phyloP scores from a whole-genome alignment of 1,284 basidiomycete genomes.

The Puccinia sorghi region DNA sequence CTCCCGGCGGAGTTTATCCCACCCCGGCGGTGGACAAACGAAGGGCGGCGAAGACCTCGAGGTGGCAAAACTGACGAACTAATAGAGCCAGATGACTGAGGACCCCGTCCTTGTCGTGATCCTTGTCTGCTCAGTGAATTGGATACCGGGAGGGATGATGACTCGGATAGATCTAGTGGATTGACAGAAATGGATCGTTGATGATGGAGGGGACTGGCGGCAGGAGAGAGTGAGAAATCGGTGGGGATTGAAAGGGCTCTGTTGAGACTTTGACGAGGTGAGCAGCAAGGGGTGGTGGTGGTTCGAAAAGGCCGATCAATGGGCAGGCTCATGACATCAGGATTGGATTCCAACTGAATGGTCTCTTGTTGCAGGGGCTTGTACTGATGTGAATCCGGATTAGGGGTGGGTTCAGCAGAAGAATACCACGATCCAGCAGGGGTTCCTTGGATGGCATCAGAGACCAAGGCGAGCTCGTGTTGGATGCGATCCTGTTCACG shows the following conservation, averaged over 20 bases:
- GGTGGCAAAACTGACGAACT: background rate
- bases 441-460: slow-evolving; percentile 57
- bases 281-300: slow-evolving; percentile 38
- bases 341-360: slow-evolving; percentile 4
- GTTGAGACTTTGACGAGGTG: slow-evolving; percentile 31
- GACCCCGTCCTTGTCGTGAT: slow-evolving; percentile 29
- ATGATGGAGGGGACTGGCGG: slow-evolving; percentile 23
- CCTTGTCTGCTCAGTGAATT: slow-evolving; percentile 28
- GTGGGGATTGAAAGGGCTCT: slow-evolving; percentile 43
- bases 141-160: slow-evolving; percentile 19
- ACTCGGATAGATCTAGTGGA: slow-evolving; percentile 26
- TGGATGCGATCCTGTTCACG: slow-evolving; percentile 65
- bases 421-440: slow-evolving; percentile 55
- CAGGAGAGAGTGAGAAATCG: slow-evolving; percentile 17
- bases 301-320: slow-evolving; percentile 30
- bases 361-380: background rate
- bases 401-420: slow-evolving; percentile 51
- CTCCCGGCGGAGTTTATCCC: slow-evolving; percentile 48
- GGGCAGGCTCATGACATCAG: slow-evolving; percentile 4
- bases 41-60: slow-evolving; percentile 20
- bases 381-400: background rate
- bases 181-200: slow-evolving; percentile 38
- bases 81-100: slow-evolving; percentile 1
- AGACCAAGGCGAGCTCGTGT: slow-evolving; percentile 66
- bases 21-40: slow-evolving; percentile 31